Percentiles rank a stretch among this genome's conserved stretches.
Evolutionary conservation across 2,329 filamentous ascomycete genomes (phyloP).

Genomic region (Dothideomycetes sp.): DNA sequence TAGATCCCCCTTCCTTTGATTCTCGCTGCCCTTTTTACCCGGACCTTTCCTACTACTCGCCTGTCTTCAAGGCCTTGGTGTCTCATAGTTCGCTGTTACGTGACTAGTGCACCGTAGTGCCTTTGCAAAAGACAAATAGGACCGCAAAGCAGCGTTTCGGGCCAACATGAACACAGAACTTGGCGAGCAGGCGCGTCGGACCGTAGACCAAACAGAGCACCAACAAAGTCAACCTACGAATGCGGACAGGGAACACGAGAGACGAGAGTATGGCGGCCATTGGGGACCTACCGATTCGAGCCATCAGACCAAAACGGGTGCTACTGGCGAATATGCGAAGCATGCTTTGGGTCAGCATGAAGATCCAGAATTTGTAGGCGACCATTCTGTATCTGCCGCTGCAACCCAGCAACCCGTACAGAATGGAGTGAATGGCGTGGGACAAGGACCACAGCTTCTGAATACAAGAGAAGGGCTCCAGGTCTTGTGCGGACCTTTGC

Average conservation of each 20-base stretch:
- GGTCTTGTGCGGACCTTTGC: constrained; percentile 59
- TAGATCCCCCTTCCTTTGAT: no score
- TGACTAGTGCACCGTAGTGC: no score
- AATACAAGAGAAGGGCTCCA: constrained; percentile 35
- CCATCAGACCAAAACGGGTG: constrained; percentile 1
- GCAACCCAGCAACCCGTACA: constrained; percentile 3
- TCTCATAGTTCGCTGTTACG: no score
- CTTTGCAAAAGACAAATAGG: no score
- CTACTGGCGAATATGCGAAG: constrained; percentile 1
- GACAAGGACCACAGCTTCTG: constrained; percentile 30
- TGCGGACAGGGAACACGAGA: neutral
- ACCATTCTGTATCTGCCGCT: constrained; percentile 2
- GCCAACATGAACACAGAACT: neutral
- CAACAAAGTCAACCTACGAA: constrained; percentile 6
- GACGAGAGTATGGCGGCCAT: neutral
- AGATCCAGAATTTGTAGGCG: constrained; percentile 3
- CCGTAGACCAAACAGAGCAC: constrained; percentile 6
- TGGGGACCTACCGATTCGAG: constrained; percentile 1
- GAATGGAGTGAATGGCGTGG: constrained; percentile 23
- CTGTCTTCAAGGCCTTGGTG: no score
- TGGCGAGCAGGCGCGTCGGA: neutral
- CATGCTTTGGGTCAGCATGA: constrained; percentile 5
- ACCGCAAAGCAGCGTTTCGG: no score
- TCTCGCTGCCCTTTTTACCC: no score
- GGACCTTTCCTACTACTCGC: no score